phyloP scores from a whole-genome alignment of 148 eudicot species.

The Silene uniflora region DNA sequence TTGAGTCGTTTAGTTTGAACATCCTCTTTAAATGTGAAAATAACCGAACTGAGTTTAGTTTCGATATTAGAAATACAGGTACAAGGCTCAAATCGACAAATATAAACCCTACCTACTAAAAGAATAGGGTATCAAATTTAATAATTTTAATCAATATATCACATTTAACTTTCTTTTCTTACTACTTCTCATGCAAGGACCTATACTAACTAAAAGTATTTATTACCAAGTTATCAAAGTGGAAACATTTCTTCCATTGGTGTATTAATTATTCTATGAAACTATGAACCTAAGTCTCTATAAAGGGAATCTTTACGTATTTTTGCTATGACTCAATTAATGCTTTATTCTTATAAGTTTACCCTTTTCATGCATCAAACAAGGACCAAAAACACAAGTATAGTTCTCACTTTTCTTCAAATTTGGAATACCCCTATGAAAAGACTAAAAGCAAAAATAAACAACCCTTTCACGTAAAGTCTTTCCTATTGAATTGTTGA shows the following conservation, averaged over 20 bases:
- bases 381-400: constrained; percentile 9
- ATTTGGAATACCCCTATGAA: constrained; percentile 2
- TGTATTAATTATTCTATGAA: constrained; percentile 5
- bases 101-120: no score
- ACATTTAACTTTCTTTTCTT: no score
- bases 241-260: constrained; percentile 1
- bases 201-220: neutral
- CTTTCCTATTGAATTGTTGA: neutral
- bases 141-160: no score
- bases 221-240: constrained; percentile 8
- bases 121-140: no score
- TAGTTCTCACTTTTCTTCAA: neutral
- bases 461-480: constrained; percentile 15
- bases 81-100: no score
- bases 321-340: constrained; percentile 23
- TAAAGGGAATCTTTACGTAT: constrained; percentile 25
- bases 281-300: constrained; percentile 9
- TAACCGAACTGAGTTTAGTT: no score
- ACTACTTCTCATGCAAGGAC: neutral
- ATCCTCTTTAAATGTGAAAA: no score
- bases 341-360: constrained; percentile 28
- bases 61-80: no score
- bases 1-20: no score
- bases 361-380: constrained; percentile 25
- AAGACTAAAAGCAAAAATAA: constrained; percentile 1